Conservation (phyloP, 495 filamentous ascomycete species). For the Cairneyella variabilis region DNA sequence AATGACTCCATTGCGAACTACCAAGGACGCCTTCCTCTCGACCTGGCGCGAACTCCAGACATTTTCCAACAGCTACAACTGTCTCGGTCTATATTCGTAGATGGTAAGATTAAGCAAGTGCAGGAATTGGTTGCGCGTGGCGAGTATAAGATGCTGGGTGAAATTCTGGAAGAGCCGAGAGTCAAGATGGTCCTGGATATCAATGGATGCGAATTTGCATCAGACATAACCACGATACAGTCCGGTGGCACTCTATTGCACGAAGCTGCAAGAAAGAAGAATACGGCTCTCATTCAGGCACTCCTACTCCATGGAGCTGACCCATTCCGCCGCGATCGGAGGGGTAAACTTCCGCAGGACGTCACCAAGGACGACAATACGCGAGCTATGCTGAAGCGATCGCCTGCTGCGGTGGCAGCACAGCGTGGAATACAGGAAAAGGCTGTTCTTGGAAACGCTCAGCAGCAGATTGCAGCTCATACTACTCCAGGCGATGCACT, state of each 20-base stretch:
- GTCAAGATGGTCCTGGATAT: slow-evolving; percentile 84
- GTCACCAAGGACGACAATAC: slow-evolving; percentile 94
- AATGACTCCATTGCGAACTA: slow-evolving; percentile 92
- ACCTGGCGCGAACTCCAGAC: slow-evolving; percentile 84
- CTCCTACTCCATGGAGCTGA: slow-evolving; percentile 95
- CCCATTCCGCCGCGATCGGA: slow-evolving; percentile 88
- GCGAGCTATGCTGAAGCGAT: slow-evolving; percentile 81
- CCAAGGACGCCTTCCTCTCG: slow-evolving; percentile 79
- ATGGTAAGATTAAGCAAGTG: slow-evolving; percentile 76
- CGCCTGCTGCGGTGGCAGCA: slow-evolving; percentile 89
- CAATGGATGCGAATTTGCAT: slow-evolving; percentile 82
- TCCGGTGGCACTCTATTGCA: slow-evolving; percentile 86
- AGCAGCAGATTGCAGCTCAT: slow-evolving; percentile 48
- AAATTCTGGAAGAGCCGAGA: slow-evolving; percentile 75
- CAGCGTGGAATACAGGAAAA: slow-evolving; percentile 96
- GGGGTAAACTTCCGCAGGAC: slow-evolving; percentile 93
- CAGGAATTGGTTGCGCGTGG: slow-evolving; percentile 67
- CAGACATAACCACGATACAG: slow-evolving; percentile 69
- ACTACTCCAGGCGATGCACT: slow-evolving; percentile 59
- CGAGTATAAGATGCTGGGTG: slow-evolving; percentile 73
- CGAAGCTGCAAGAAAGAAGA: slow-evolving; percentile 84
- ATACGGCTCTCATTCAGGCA: slow-evolving; percentile 80
- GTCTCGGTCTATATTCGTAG: slow-evolving; percentile 83
- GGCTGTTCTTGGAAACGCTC: slow-evolving; percentile 79
- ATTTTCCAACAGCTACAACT: slow-evolving; percentile 96